These are phyloP conservation scores for Quercus tomentella DNA, from an alignment of 331 rosid genomes.

Conservation along the genomic window DNA sequence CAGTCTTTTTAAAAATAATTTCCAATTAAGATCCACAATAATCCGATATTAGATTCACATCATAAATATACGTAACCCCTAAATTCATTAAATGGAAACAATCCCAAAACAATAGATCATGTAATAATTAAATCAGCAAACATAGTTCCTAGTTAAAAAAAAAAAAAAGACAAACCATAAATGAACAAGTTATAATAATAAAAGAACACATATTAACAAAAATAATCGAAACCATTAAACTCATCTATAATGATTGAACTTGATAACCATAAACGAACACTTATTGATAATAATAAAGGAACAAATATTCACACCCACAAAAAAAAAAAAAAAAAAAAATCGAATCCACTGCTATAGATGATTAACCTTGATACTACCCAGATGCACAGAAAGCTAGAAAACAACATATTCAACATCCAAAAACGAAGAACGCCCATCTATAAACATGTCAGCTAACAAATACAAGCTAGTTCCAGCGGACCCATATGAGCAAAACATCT, in stretches of 20 bases:
- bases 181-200: neutral
- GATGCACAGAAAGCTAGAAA: neutral
- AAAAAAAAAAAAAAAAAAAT: neutral
- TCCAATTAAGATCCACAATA: neutral
- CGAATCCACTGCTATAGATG: neutral
- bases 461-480: neutral
- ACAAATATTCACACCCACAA: neutral
- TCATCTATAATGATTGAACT: no score
- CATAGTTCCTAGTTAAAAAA: no score
- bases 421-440: neutral
- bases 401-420: neutral
- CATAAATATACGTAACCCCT: neutral
- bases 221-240: neutral
- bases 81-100: neutral
- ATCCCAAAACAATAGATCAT: no score
- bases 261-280: no score
- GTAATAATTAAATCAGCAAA: no score
- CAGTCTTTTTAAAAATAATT: neutral
- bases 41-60: neutral
- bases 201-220: neutral
- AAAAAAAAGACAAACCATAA: neutral
- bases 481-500: neutral
- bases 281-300: no score
- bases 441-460: neutral
- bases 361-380: neutral